phyloP scores from a whole-genome alignment of 2,329 filamentous ascomycete genomes.

The Xylariaceae sp. region DNA sequence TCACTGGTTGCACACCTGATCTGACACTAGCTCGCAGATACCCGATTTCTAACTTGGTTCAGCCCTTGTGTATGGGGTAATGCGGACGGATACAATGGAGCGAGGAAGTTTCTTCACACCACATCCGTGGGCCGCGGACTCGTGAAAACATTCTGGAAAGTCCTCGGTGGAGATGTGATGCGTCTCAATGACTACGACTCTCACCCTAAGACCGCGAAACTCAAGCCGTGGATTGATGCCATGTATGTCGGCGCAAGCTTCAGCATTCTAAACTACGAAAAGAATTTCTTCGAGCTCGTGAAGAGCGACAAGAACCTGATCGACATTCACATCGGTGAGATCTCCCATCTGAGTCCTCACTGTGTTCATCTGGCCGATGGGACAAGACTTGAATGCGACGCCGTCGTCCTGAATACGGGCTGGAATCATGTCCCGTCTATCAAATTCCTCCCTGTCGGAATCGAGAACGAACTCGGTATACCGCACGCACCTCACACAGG shows the following conservation, averaged over 20 bases:
- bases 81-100: conserved; percentile 54
- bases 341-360: conserved; percentile 41
- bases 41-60: conserved; percentile 68
- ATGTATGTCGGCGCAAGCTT: conserved; percentile 55
- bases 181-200: conserved; percentile 50
- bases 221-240: conserved; percentile 47
- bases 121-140: conserved; percentile 54
- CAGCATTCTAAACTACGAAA: conserved; percentile 57
- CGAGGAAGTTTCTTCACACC: conserved; percentile 54
- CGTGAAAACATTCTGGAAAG: conserved; percentile 54
- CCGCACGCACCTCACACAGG: conserved; percentile 33
- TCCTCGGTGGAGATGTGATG: conserved; percentile 54
- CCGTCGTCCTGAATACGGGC: conserved; percentile 53
- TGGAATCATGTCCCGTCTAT: conserved; percentile 43
- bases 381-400: conserved; percentile 40
- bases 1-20: neutral
- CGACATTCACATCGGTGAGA: conserved; percentile 51
- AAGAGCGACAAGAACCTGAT: conserved; percentile 43
- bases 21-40: conserved; percentile 34
- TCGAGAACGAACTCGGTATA: conserved; percentile 43
- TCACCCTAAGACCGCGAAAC: conserved; percentile 49
- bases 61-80: conserved; percentile 70
- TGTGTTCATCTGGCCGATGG: conserved; percentile 44
- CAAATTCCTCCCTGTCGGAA: conserved; percentile 42
- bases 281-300: conserved; percentile 54